Evolutionary conservation across 352 stramenopile species (phyloP), one percentile per base, ranked within the genome.

Genomic region (Plasmopara viticola): DNA sequence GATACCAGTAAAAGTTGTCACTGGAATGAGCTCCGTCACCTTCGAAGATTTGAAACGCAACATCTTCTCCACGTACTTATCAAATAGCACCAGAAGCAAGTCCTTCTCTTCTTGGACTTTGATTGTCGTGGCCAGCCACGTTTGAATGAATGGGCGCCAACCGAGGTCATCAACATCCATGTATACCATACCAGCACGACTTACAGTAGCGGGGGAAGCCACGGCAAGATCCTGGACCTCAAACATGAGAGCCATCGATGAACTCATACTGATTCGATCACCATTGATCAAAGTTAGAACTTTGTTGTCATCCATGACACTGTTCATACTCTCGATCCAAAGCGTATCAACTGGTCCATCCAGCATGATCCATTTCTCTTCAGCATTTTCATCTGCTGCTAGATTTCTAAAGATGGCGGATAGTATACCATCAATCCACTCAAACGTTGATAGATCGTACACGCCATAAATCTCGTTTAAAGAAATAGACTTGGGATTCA

Each of bases 141-240:
- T 88, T 34, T 86, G 66, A 12, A 94, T 75, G 15, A 89, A 90
- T 2, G 84, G 80, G 4, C 64, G 72, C 78, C 79, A 94, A 8
- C 84, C 78, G 18, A 95, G 74, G 38, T 93, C 80, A 17, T 87
- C 67, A 4, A 89, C 78, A 35, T 91, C 77, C 82, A 98, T 96
- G 69, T 97, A 98, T 7, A 98, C 89, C 74, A 98, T 95, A 29
- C 93, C 93, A 17, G 90, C 88, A 31, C 92, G 79, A 48, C 83
- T 96, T 1, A 98, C 93, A 2, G 94, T 98, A 0, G 94, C 94
- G 4, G 94, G 93, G 8, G 88, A 97, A 17, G 94, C 94, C 8
- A 97, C 91, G 0, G 86, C 86, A 1, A 98, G 73, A 58, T 98
- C 91, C 59, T 97, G 94, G 5, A 97, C 91, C 60, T 98, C 94